Base-by-base conservation (phyloP, 495 filamentous ascomycete genomes). In the Penicillium paxilli region DNA sequence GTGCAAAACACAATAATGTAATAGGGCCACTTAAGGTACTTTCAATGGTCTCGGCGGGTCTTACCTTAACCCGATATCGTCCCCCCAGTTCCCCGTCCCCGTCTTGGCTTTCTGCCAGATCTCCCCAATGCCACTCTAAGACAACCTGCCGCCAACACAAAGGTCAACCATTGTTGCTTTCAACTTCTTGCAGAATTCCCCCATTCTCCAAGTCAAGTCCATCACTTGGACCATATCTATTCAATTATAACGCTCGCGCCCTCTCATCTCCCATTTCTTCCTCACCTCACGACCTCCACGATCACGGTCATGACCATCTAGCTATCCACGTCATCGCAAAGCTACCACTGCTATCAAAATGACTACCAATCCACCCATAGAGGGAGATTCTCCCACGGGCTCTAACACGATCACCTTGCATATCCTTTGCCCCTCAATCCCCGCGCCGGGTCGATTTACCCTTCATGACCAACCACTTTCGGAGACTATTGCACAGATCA, bases 401-500 rank as follows among this genome's bases (percentile, higher is more conserved):
- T 21, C 40, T n/a, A 11, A 32, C 12, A 32, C 38, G 53, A 69
- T 89, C 57, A 81, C 78, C 24, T 69, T 91, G 24, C 77, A 87
- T 57, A 73, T 90, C 38, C 58, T 90, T 9, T 89, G 85, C 57
- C 87, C 86, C 3, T 85, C 84, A 1, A 61, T 77, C 25, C 80
- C 82, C 21, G 74, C 85, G 41, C 74, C 76, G 3, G 73, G 73
- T 23, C 79, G 77, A 5, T 66, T 88, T 32, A 75, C 75, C 16
- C 78, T 90, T 47, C 61, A 75, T 2, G 67, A 75, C 17, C 50
- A 89, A 14, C 69, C 82, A 3, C 68, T 77, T 4, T 67, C 79
- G 1, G 81, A 79, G 0, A 89, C 85, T 2, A 61, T 91, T 26
- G 78, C 71, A 14, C 69, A 84, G 55, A 64, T 92, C 17, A 88